Evolutionary conservation across 257 asterid genomes (phyloP).

Genomic region (Scutellaria baicalensis): DNA sequence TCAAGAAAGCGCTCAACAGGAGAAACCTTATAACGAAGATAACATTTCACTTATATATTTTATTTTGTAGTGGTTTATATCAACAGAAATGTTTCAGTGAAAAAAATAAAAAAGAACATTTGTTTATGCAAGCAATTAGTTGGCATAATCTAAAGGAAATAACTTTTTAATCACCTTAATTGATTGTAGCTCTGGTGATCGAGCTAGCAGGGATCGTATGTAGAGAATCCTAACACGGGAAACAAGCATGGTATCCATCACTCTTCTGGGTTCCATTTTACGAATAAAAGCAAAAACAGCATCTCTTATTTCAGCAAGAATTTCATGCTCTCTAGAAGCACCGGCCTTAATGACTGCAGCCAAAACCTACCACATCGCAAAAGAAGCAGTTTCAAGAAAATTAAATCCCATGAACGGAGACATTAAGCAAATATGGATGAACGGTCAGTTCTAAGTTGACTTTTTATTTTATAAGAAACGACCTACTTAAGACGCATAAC

Average conservation of each 20-base stretch:
- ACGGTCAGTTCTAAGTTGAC: neutral
- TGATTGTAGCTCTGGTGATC: slow-evolving; percentile 98
- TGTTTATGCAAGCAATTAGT: slow-evolving; percentile 2
- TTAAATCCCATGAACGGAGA: neutral
- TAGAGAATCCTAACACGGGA: slow-evolving; percentile 98
- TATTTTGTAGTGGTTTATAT: neutral
- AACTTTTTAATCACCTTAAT: slow-evolving; percentile 60
- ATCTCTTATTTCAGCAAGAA: slow-evolving; percentile 98
- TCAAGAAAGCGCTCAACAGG: slow-evolving; percentile 92
- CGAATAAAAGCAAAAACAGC: slow-evolving; percentile 92
- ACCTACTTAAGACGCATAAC: neutral
- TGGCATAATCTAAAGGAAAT: neutral
- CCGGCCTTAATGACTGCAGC: slow-evolving; percentile 99
- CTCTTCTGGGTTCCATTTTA: slow-evolving; percentile 96
- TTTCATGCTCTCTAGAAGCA: slow-evolving; percentile 99
- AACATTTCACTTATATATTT: slow-evolving; percentile 1
- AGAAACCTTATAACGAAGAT: slow-evolving; percentile 51
- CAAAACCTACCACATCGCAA: slow-evolving; percentile 59
- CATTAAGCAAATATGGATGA: neutral
- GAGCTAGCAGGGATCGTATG: slow-evolving; percentile 92
- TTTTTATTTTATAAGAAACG: too few species aligned
- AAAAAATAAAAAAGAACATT: slow-evolving; percentile 4
- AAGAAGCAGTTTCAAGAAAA: slow-evolving; percentile 19
- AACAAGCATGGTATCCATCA: slow-evolving; percentile 99
- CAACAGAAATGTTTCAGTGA: slow-evolving; percentile 1